These are phyloP conservation scores for Psophocarpus tetragonolobus DNA, from an alignment of 306 rosid species.

Conservation along the genomic window DNA sequence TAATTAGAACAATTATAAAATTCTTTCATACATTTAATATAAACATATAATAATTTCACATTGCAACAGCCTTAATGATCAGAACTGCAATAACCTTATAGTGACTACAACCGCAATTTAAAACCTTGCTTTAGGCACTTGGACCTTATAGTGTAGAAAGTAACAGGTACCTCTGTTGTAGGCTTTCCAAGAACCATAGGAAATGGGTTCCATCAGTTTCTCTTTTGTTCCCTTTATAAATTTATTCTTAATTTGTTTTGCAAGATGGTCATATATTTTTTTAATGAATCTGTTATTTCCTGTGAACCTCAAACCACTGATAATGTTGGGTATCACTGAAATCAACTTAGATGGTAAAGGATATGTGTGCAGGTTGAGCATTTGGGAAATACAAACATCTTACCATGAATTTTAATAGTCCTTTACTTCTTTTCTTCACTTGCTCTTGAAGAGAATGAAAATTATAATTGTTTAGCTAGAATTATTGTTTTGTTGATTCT, in stretches of 20 bases:
- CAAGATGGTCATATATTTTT: background rate
- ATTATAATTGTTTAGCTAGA: background rate
- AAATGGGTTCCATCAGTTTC: too few relatives aligned
- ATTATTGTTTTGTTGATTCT: conserved; percentile 12
- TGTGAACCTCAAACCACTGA: conserved; percentile 1
- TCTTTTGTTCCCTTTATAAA: background rate
- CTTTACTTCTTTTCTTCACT: conserved; percentile 7
- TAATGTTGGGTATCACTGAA: background rate
- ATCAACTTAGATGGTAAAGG: background rate
- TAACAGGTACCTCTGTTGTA: too few relatives aligned
- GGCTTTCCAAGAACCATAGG: too few relatives aligned
- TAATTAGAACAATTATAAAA: too few relatives aligned
- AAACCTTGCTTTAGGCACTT: too few relatives aligned
- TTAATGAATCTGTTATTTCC: conserved; percentile 3
- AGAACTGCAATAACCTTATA: too few relatives aligned
- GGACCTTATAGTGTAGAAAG: too few relatives aligned
- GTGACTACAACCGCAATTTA: too few relatives aligned
- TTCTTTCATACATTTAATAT: too few relatives aligned
- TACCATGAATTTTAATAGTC: background rate
- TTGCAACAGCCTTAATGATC: too few relatives aligned
- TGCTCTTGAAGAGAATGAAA: conserved; percentile 16
- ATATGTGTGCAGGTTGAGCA: background rate
- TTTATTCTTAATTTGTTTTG: background rate
- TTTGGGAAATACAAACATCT: conserved; percentile 15
- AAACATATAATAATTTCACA: too few relatives aligned